Conservation (phyloP, 257 asterid species). For the Fraxinus cuspidata region DNA sequence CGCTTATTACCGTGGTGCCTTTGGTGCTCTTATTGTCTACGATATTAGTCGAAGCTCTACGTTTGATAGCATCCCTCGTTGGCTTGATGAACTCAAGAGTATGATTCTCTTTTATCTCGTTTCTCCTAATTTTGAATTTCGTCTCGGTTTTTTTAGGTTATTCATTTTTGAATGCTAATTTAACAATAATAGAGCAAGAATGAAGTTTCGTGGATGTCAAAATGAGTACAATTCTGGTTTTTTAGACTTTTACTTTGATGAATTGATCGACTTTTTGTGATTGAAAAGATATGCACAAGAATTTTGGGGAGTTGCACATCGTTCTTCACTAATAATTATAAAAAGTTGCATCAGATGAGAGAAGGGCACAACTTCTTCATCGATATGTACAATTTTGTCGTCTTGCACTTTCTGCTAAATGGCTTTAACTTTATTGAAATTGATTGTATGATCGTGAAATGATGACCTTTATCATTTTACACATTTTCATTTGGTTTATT, state of each 20-base stretch:
- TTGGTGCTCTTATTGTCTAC: conserved; percentile 70
- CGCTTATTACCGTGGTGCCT: conserved; percentile 78
- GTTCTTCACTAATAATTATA: not conserved
- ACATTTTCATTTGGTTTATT: not conserved
- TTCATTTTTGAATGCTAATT: too few species aligned
- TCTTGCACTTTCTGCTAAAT: not conserved
- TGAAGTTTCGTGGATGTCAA: too few species aligned
- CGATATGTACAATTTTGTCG: not conserved
- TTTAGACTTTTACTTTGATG: too few species aligned
- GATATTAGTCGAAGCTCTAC: conserved; percentile 60
- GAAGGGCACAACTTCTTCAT: not conserved
- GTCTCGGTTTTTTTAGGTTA: not conserved
- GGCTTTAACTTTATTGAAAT: not conserved
- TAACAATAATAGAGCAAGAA: not conserved
- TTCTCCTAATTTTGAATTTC: not conserved
- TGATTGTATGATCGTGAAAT: not conserved
- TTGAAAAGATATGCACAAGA: not conserved
- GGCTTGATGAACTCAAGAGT: conserved; percentile 78
- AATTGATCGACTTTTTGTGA: not conserved
- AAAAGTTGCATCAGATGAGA: not conserved
- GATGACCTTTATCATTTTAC: not conserved
- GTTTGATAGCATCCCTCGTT: conserved; percentile 68
- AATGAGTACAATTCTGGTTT: too few species aligned
- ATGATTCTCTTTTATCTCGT: conserved; percentile 6
- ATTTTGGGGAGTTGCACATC: not conserved